Base-by-base conservation (phyloP, 495 filamentous ascomycete species). In the Neurospora hispaniola region DNA sequence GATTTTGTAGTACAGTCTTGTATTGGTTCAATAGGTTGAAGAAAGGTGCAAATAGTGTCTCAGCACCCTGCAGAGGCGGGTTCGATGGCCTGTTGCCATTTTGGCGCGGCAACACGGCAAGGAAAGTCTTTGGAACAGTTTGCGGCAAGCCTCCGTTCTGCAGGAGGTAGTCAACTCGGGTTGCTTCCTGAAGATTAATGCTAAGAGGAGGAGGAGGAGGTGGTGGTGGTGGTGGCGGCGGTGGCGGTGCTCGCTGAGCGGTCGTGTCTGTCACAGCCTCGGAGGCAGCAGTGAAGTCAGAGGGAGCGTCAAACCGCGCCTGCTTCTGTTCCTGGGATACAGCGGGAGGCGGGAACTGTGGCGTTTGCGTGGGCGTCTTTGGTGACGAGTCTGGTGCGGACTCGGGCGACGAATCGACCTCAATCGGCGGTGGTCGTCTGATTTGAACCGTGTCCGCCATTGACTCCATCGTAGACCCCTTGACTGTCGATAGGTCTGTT, bases 101-200 rank as follows among this genome's bases (percentile, higher is more conserved):
- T 81, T 85, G 81, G 46, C 82, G 76, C 43, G 84, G 84, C 78
- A 88, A 72, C 18, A 84, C 84, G 46, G 86, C 77, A 54, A 97
- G 87, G 20, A 97, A 85, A 66, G 86, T 84, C 73, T 88, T 90
- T 0, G 91, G 88, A 2, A 94, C 87, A 23, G 86, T 83, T 31
- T 88, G 84, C 38, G 88, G 80, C 38, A 98, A 80, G 7, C 94
- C 94, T 69, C 94, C 94, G 81, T 97, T 88, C 72, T 93, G 92
- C 73, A 98, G 84, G 35, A 98, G 84, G 78, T 98, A 98, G 76
- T 98, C 94, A 23, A 98, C 93, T 62, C 91, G 86, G 2, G 94
- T 94, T 0, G 82, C 78, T 31, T 86, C 85, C 42, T 82, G 80
- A 27, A 92, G 85, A 73, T 90, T 86, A 46, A 90, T 79, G n/a